phyloP scores from a whole-genome alignment of 1,284 basidiomycete genomes.

The Psilocybe mexicana region DNA sequence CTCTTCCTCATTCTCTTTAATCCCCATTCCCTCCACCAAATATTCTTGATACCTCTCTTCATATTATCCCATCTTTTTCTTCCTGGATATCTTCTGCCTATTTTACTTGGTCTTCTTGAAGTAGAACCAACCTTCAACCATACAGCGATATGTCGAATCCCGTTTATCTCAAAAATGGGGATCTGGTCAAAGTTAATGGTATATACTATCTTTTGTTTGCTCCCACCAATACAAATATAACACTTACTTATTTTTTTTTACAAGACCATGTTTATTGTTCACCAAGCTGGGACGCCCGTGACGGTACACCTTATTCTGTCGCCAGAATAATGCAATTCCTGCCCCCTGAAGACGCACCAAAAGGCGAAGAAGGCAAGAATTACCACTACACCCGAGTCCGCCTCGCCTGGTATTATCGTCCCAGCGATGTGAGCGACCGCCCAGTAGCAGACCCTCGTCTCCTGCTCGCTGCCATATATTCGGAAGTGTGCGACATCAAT shows the following conservation, averaged over 20 bases:
- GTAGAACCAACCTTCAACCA: constrained; percentile 26
- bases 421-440: constrained; percentile 84
- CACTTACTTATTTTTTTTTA: constrained; percentile 37
- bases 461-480: constrained; percentile 92
- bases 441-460: constrained; percentile 86
- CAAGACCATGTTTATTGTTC: constrained; percentile 96
- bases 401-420: constrained; percentile 92
- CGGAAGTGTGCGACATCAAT: constrained; percentile 90
- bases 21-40: constrained; percentile 23
- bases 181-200: constrained; percentile 83
- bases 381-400: constrained; percentile 79
- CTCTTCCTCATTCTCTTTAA: constrained; percentile 20
- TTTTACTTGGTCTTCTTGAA: constrained; percentile 30
- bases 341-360: constrained; percentile 68
- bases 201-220: constrained; percentile 30
- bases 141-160: constrained; percentile 39
- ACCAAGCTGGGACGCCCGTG: constrained; percentile 85
- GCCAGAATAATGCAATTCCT: constrained; percentile 97
- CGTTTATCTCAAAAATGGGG: constrained; percentile 72
- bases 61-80: constrained; percentile 15
- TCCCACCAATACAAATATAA: constrained; percentile 20
- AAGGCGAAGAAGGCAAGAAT: constrained; percentile 55
- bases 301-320: constrained; percentile 91
- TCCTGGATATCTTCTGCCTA: constrained; percentile 27
- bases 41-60: constrained; percentile 25